Conservation (phyloP, 2,329 filamentous ascomycete genomes). For the Coniella vitis region DNA sequence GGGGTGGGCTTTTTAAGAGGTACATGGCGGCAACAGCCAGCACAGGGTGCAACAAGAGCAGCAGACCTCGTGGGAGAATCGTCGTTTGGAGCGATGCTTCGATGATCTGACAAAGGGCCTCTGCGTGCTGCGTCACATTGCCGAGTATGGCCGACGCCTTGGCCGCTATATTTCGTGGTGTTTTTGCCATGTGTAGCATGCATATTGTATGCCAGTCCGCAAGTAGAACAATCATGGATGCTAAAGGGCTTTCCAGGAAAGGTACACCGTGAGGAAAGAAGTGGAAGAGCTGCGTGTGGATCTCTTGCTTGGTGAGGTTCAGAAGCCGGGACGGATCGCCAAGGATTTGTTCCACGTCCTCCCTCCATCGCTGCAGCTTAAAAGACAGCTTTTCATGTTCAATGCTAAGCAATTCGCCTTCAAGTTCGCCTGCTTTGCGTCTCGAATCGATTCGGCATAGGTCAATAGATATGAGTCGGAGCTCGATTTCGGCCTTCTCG, state of each 20-base stretch:
- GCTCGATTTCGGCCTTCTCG: slow-evolving; percentile 57
- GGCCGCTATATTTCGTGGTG: slow-evolving; percentile 48
- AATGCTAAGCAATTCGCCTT: slow-evolving; percentile 54
- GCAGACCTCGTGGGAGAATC: slow-evolving; percentile 58
- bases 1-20: slow-evolving; percentile 64
- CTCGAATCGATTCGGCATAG: slow-evolving; percentile 72
- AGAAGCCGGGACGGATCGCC: slow-evolving; percentile 57
- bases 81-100: slow-evolving; percentile 72
- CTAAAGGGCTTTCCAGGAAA: slow-evolving; percentile 65
- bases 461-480: slow-evolving; percentile 70
- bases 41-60: slow-evolving; percentile 68
- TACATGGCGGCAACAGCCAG: slow-evolving; percentile 73
- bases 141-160: slow-evolving; percentile 47
- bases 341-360: slow-evolving; percentile 54
- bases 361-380: slow-evolving; percentile 40
- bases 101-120: slow-evolving; percentile 69
- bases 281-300: slow-evolving; percentile 53
- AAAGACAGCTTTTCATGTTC: slow-evolving; percentile 52
- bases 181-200: slow-evolving; percentile 75
- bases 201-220: slow-evolving; percentile 74
- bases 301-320: slow-evolving; percentile 45
- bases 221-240: slow-evolving; percentile 65
- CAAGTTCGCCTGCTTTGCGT: slow-evolving; percentile 57
- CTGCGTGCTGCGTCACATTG: slow-evolving; percentile 52
- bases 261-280: slow-evolving; percentile 48